Conservation (phyloP, 169 alveolate genomes). For the Perkinsus chesapeaki region DNA sequence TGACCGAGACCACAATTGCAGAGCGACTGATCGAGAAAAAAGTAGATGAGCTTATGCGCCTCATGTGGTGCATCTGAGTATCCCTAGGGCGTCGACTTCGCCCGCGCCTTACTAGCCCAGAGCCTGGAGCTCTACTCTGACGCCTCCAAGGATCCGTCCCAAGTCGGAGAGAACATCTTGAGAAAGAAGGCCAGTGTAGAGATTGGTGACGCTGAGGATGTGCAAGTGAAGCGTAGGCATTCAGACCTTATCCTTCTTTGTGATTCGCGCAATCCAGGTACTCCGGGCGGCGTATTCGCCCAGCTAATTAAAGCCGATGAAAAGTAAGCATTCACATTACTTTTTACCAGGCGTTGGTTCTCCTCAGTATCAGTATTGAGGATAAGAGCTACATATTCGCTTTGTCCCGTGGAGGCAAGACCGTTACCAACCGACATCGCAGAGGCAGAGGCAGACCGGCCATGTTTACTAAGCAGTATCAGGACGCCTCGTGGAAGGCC, state of each 20-base stretch:
- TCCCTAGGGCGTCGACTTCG: not conserved
- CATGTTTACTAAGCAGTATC: not conserved
- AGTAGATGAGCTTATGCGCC: not conserved
- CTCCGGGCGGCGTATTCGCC: not conserved
- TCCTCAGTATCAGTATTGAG: not conserved
- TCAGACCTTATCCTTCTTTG: not conserved
- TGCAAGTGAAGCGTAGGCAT: not conserved
- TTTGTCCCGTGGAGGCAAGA: not conserved
- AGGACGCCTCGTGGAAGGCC: not conserved
- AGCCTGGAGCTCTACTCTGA: not conserved
- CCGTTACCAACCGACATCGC: not conserved
- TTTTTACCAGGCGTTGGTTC: not conserved
- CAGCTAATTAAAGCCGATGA: not conserved
- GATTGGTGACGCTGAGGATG: not conserved
- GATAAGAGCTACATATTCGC: not conserved
- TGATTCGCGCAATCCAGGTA: not conserved
- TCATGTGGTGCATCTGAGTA: not conserved
- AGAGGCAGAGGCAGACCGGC: not conserved
- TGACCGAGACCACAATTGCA: not conserved
- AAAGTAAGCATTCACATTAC: not conserved
- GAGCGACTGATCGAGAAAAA: not conserved
- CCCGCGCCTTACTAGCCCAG: not conserved
- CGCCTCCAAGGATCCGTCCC: not conserved
- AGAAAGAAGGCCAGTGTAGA: not conserved
- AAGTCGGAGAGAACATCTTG: not conserved